phyloP scores from a whole-genome alignment of 108 stramenopile genomes.

The Fragilaria crotonensis region DNA sequence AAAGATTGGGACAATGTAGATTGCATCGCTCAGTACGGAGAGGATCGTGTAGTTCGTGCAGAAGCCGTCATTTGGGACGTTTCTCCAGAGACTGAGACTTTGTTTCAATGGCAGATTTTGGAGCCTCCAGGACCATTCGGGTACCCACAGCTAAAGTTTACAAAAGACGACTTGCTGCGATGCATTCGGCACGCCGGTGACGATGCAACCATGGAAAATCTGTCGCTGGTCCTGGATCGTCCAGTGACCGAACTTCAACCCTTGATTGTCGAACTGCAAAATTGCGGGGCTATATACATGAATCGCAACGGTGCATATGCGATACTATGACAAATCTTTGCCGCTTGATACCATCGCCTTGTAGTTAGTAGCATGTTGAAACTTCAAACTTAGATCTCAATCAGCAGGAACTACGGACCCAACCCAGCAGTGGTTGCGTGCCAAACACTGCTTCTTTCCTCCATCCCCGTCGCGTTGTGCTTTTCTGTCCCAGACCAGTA shows the following conservation, averaged over 20 bases:
- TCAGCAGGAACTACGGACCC: too few species aligned
- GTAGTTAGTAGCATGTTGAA: too few species aligned
- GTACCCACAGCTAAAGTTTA: background rate
- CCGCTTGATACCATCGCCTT: too few species aligned
- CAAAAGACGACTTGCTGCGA: background rate
- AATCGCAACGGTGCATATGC: background rate
- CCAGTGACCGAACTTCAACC: background rate
- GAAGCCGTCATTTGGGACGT: background rate
- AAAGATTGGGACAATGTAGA: background rate
- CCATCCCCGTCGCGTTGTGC: too few species aligned
- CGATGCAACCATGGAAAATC: background rate
- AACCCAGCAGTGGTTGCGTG: background rate
- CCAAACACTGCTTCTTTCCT: too few species aligned
- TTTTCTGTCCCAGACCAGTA: too few species aligned
- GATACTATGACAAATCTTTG: background rate
- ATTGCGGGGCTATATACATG: background rate
- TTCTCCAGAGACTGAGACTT: background rate
- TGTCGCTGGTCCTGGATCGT: background rate
- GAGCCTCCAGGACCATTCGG: background rate
- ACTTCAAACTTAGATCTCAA: too few species aligned
- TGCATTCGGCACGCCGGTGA: background rate
- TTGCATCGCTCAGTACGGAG: background rate
- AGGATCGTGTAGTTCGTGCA: background rate
- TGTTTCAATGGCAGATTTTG: background rate
- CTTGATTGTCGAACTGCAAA: conserved; percentile 1